Conservation (phyloP, 208 protist species). For the Naegleria fowleri region DNA sequence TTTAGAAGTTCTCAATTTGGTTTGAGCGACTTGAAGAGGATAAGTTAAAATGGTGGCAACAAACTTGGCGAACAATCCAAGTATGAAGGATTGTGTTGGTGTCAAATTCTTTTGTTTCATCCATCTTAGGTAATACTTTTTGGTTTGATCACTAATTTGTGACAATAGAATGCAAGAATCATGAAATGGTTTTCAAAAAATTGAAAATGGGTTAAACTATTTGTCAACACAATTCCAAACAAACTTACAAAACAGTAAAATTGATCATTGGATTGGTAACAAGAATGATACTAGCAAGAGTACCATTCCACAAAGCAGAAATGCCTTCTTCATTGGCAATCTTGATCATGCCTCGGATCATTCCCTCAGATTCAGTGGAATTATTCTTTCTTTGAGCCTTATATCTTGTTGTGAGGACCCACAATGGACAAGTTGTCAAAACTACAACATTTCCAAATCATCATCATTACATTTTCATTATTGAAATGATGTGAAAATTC, state of each 20-base stretch:
- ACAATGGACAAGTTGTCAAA: conserved; percentile 20
- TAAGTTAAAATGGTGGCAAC: conserved; percentile 15
- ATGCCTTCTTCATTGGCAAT: background rate
- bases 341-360: background rate
- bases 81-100: background rate
- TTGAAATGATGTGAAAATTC: background rate
- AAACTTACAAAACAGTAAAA: conserved; percentile 15
- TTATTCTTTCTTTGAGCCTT: background rate
- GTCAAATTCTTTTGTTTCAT: background rate
- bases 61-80: background rate
- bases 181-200: too few relatives aligned
- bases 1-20: background rate
- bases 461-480: background rate
- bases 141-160: background rate
- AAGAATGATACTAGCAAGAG: background rate
- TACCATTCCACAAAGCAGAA: background rate
- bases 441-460: too few relatives aligned
- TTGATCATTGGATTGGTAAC: conserved; percentile 25
- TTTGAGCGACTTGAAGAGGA: conserved; percentile 22
- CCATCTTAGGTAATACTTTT: background rate
- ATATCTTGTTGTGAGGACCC: background rate
- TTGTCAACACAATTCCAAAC: too few relatives aligned
- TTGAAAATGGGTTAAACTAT: too few relatives aligned
- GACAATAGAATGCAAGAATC: too few relatives aligned
- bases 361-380: background rate